Conservation (phyloP, 768 basidiomycete species). For the Leccinum boreale region DNA sequence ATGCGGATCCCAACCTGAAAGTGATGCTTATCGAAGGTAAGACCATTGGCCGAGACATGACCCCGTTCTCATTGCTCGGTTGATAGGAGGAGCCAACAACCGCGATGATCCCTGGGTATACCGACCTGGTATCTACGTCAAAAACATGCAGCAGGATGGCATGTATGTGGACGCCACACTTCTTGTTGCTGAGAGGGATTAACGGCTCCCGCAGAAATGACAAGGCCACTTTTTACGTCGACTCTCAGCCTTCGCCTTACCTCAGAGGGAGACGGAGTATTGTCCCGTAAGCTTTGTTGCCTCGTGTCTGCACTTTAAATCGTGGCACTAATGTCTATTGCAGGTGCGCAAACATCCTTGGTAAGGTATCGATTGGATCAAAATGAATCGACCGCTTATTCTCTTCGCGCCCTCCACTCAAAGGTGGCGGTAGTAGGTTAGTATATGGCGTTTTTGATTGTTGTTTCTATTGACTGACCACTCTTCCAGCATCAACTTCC, state of each 20-base stretch:
- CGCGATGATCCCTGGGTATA: conserved; percentile 76
- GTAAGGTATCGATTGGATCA: conserved; percentile 25
- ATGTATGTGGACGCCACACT: conserved; percentile 41
- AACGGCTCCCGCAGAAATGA: conserved; percentile 49
- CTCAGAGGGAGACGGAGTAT: conserved; percentile 63
- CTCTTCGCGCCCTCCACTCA: neutral
- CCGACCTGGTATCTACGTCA: conserved; percentile 64
- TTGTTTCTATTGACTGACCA: neutral
- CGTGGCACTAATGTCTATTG: neutral
- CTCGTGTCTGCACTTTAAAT: neutral
- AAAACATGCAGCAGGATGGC: conserved; percentile 69
- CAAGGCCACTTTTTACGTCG: conserved; percentile 70
- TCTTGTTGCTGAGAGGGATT: neutral
- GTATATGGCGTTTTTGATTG: neutral
- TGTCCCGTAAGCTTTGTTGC: conserved; percentile 52
- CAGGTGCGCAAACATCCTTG: conserved; percentile 66
- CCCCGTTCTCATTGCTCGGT: neutral
- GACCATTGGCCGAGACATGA: neutral
- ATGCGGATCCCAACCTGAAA: conserved; percentile 68
- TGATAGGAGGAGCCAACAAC: conserved; percentile 62
- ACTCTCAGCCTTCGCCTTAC: conserved; percentile 53
- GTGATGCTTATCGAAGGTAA: conserved; percentile 74
- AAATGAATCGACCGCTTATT: neutral
- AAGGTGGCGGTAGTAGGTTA: conserved; percentile 54
- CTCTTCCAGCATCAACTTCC: conserved; percentile 65